Percentiles rank a stretch among this genome's conserved stretches.
These are phyloP conservation scores for Stylonectria norvegica DNA, from an alignment of 2,329 filamentous ascomycete species.

Conservation along the genomic window DNA sequence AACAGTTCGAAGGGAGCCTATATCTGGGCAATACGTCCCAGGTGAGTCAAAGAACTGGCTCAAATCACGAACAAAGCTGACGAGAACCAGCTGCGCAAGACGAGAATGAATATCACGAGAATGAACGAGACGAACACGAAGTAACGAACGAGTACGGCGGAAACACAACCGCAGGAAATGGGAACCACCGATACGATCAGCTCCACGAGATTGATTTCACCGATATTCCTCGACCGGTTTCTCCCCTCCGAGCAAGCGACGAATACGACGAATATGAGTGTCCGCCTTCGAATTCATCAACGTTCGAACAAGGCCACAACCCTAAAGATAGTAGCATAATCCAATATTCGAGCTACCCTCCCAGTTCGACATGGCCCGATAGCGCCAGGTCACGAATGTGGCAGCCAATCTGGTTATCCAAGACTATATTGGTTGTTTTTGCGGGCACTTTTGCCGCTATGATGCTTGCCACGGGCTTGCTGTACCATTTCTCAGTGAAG, in stretches of 20 bases:
- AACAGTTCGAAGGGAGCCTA: too few relatives aligned
- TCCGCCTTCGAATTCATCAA: constrained; percentile 4
- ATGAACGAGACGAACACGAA: constrained; percentile 2
- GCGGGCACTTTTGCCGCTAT: constrained; percentile 17
- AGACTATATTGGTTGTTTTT: constrained; percentile 16
- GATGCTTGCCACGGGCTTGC: constrained; percentile 16
- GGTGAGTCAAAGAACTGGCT: constrained; percentile 1
- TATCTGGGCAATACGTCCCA: constrained; percentile 5
- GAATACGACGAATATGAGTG: constrained; percentile 8
- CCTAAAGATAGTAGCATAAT: constrained; percentile 5
- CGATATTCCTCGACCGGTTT: constrained; percentile 3
- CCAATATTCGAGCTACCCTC: constrained; percentile 1
- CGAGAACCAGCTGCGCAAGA: constrained; percentile 8
- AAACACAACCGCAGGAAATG: constrained; percentile 9
- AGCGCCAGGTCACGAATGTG: constrained; percentile 15
- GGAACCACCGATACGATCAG: constrained; percentile 12
- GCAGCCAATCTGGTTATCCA: constrained; percentile 20
- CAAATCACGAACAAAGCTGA: constrained; percentile 3
- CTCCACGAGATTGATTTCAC: constrained; percentile 8
- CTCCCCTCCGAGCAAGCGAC: constrained; percentile 8
- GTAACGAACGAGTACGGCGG: too few relatives aligned
- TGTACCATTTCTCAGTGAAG: constrained; percentile 19
- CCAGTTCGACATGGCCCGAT: constrained; percentile 5
- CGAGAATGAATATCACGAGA: constrained; percentile 10
- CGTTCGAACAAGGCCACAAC: neutral